Base-by-base conservation (phyloP, 257 asterid species). In the Plantago elongata region DNA sequence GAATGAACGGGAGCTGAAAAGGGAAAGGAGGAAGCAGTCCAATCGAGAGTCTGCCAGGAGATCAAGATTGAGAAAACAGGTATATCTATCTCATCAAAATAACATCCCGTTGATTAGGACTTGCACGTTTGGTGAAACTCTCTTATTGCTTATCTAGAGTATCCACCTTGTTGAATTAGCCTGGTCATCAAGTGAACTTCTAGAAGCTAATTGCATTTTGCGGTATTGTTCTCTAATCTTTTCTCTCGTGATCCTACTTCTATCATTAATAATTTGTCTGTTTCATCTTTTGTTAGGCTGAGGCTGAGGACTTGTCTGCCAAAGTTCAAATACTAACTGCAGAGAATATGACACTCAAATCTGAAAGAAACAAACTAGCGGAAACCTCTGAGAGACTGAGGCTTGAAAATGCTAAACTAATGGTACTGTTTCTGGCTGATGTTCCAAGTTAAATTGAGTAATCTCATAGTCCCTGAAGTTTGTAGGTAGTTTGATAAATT, bases 61-160 rank as follows among this genome's bases (percentile, higher is more conserved):
- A 81, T 93, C 99, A 67, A 76, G 99, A 66, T 83, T 93, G 77
- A 85, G 99, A 78, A 93, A 90, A 74, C 99, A 93, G 96, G 99
- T 85, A 74, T 34, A 34, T 5, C 40, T 34, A 34, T 34, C 40
- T 34, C 40, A 34, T 34, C 40, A 34, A 6, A 34, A 34, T 34
- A 34, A 3, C 40, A 34, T 34, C 40, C 4, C 40, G 8, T 7
- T 34, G 40, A 34, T 34, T 34, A 34, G 40, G 40, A 34, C 40
- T 34, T 34, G 40, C 5, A 34, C 40, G 4, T 34, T 34, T 34
- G 40, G 40, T 34, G 40, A 34, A 34, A 34, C 40, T 34, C 7
- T 3, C 7, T 34, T 5, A 22, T 22, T 34, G 40, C 40, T 34
- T 34, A 34, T 34, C 40, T 1, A 4, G 40, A 34, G 40, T 34